Evolutionary conservation across 1,139 yeast genomes (phyloP), one percentile per base, ranked within the genome.

Genomic region (Lodderomyces parapsilosis): DNA sequence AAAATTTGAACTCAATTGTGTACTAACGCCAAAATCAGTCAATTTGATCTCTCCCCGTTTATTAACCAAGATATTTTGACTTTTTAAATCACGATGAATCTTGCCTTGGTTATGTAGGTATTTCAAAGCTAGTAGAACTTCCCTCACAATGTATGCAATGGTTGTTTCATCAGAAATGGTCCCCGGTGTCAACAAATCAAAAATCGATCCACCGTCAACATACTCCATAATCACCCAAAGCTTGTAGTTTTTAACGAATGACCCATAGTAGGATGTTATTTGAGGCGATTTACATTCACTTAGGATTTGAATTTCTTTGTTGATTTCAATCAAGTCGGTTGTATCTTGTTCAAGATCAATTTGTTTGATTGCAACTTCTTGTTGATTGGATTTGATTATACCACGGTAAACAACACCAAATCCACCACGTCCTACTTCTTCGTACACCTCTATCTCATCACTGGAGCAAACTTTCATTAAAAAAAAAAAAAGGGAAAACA

Each of bases 11-110:
- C 90, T 86, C 43, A 83, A 76, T 64, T 85, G 96, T 15, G 91
- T 87, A 1, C 97, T 94, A 3, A 93, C 96, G 1, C 99, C 99
- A 66, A 93, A 93, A 63, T 94, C 99, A 2, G 97, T 96, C 43
- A 93, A 74, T 58, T 93, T 93, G 22, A 91, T 93, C n/a, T 78
- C 83, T 0, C 96, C 96, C 7, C 63, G 59, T 11, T 71, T 68
- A 36, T 83, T 80, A n/a, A 89, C 60, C 27, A 89, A 65, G 14
- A 89, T 78, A 56, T 89, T 89, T 33, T 94, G 96, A 0, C 94
- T 88, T 61, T 89, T 89, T 51, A 89, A 76, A 60, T 89, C 96
- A 30, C 96, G 71, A 58, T 89, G 96, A 42, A 89, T 88, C 60
- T 87, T 86, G 20, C 93, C 90, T 49, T 81, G 86, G 19, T 69